Base-by-base conservation (phyloP, 805 yeast genomes). In the Wickerhamiella qilinensis region DNA sequence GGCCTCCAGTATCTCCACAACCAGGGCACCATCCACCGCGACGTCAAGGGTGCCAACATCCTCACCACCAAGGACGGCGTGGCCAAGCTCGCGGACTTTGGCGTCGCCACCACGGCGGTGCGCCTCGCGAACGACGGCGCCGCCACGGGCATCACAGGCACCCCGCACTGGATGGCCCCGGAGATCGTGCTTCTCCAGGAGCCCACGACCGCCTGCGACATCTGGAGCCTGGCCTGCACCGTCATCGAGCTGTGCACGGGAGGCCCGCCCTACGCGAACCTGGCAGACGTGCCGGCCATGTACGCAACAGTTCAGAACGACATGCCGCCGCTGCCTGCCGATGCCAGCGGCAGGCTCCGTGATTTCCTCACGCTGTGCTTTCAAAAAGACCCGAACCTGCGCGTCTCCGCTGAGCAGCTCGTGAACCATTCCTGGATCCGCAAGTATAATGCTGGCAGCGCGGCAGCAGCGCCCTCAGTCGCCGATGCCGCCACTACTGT, bases 131-230 rank as follows among this genome's bases (percentile, higher is more conserved):
- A 6, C 25, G 25, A 22, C 25, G 25, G 11, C 25, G 39, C 38
- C n/a, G 19, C 19, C 7, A 12, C 40, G 2, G 35, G 35, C 8
- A 65, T 68, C 2, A 74, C 72, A 14, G 98, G 98, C 1, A 84
- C 97, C 0, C 93, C 96, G 0, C 81, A 88, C 54, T 91, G 97
- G 97, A 86, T 91, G 95, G 96, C 98, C 0, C 98, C 98, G 0
- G 98, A 91, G 53, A 75, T 93, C 2, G 80, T 91, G 3, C 65
- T 77, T 31, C 75, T 84, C 48, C 81, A 78, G 50, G 50, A 45
- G 18, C 79, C 88, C 1, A 77, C 93, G 8, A 73, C 88, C 0
- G 79, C 93, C 2, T 82, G 94, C 2, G 98, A 91, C 59, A 54
- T 63, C 5, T 63, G 68, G 97, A 81, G 94, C 6, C 58, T 91